Base-by-base conservation (phyloP, 805 yeast genomes). In the Cyberlindnera bimundalis region DNA sequence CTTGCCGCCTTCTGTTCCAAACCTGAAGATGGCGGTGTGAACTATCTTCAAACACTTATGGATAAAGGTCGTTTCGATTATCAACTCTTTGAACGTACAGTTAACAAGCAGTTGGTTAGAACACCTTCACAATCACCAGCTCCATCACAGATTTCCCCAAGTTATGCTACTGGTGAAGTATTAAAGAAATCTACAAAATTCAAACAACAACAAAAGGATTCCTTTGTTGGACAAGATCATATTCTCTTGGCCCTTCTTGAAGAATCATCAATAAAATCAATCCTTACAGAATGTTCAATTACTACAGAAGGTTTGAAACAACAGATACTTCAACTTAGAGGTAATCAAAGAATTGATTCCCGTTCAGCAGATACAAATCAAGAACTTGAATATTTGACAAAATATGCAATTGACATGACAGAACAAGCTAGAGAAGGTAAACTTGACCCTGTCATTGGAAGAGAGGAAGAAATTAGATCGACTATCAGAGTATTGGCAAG, bases 391-490 rank as follows among this genome's bases (percentile, higher is more conserved):
- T 93, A 87, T 56, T 70, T 93, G 54, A 68, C 76, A 46, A 93
- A 93, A 61, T 93, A 93, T 63, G 96, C 98, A 45, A 77, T 84
- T 51, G 97, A 93, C 63, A 76, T 93, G 72, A 93, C 99, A 2
- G 95, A 87, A 55, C 80, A 79, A 62, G 99, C 99, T 10, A 73
- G 95, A 50, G 81, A 84, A 59, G 99, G 99, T 59, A 88, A 86
- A 61, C 79, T 93, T 44, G 99, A 93, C 65, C 99, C 99, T 4
- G 99, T 93, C 32, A 93, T 93, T 60, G 99, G 99, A 42, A 84
- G 99, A 69, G 99, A 93, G 64, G 99, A 93, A 65, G 99, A 93
- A 68, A 93, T 93, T 52, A 78, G 98, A 67, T 76, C 97, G 51
- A 87, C 96, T 24, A 91, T 93, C 45, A 78, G 98, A 47, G 96